phyloP scores from a whole-genome alignment of 441 rosid species.

The Populus tomentosa region DNA sequence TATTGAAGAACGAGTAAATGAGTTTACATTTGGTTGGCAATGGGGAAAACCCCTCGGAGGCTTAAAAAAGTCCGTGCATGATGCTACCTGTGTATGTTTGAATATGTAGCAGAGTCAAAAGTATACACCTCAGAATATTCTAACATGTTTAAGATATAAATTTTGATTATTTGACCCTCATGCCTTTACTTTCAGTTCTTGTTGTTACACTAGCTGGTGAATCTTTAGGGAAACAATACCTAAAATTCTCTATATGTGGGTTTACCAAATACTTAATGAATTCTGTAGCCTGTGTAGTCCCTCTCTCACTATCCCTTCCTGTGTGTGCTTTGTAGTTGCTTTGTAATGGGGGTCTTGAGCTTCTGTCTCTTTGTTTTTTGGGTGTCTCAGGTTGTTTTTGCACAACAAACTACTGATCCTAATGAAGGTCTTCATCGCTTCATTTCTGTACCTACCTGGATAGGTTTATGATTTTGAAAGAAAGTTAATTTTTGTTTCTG shows the following conservation, averaged over 20 bases:
- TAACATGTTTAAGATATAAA: not conserved
- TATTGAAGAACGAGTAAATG: not conserved
- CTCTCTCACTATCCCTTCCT: not conserved
- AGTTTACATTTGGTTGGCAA: not conserved
- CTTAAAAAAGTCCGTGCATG: no score
- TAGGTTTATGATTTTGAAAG: not conserved
- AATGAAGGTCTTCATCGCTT: constrained; percentile 34
- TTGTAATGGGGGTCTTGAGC: constrained; percentile 29
- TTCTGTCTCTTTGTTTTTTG: constrained; percentile 20
- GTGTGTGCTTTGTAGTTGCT: not conserved
- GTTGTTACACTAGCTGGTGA: not conserved
- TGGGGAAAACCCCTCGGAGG: no score
- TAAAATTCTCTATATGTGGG: not conserved
- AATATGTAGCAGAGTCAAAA: constrained; percentile 6
- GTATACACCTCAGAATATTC: not conserved
- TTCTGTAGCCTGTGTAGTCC: constrained; percentile 11
- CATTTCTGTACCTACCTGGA: not conserved
- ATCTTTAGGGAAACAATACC: constrained; percentile 6
- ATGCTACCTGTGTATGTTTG: not conserved
- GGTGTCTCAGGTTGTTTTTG: constrained; percentile 32
- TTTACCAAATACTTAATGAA: not conserved
- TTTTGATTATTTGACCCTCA: not conserved
- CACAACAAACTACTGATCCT: constrained; percentile 39
- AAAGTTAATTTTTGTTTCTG: not conserved
- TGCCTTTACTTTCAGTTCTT: constrained; percentile 11